Percentiles rank a stretch among this genome's conserved stretches.
Evolutionary conservation across 495 filamentous ascomycete species (phyloP).

Genomic region (Talaromyces nanjingensis): DNA sequence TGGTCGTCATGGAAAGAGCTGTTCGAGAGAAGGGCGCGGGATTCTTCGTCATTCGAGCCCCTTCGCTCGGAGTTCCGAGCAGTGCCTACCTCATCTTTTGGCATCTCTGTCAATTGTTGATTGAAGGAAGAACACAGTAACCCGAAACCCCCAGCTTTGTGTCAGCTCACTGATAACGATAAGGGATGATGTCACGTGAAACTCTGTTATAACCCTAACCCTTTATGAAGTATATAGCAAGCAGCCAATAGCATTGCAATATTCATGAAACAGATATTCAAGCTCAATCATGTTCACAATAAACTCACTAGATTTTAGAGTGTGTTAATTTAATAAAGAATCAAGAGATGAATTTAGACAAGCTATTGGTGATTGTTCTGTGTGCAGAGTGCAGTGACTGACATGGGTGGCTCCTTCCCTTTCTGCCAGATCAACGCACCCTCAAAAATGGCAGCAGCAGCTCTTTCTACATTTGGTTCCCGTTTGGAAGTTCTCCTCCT

Average conservation of each 20-base stretch:
- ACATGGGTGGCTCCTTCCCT: not conserved
- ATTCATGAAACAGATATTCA: not conserved
- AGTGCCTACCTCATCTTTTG: slow-evolving; percentile 31
- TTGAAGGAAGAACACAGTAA: slow-evolving; percentile 7
- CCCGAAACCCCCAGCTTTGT: not conserved
- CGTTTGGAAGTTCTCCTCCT: not conserved
- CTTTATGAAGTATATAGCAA: not conserved
- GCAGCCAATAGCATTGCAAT: not conserved
- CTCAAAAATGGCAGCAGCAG: not conserved
- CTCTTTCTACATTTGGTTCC: not conserved
- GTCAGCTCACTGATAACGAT: slow-evolving; percentile 7
- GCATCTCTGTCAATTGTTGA: slow-evolving; percentile 30
- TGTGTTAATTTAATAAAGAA: not conserved
- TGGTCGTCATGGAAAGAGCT: slow-evolving; percentile 10
- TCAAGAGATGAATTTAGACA: not conserved
- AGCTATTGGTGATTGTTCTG: not conserved
- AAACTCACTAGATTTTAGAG: not conserved
- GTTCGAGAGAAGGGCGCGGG: slow-evolving; percentile 22
- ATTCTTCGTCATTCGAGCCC: slow-evolving; percentile 22
- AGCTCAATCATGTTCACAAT: not conserved
- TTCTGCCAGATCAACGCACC: not conserved
- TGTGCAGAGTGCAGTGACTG: not conserved
- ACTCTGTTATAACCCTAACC: not conserved
- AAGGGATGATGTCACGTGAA: slow-evolving; percentile 7
- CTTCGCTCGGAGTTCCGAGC: slow-evolving; percentile 23